These are phyloP conservation scores for Chaetoceros muelleri DNA, from an alignment of 108 stramenopile species.

Conservation along the genomic window DNA sequence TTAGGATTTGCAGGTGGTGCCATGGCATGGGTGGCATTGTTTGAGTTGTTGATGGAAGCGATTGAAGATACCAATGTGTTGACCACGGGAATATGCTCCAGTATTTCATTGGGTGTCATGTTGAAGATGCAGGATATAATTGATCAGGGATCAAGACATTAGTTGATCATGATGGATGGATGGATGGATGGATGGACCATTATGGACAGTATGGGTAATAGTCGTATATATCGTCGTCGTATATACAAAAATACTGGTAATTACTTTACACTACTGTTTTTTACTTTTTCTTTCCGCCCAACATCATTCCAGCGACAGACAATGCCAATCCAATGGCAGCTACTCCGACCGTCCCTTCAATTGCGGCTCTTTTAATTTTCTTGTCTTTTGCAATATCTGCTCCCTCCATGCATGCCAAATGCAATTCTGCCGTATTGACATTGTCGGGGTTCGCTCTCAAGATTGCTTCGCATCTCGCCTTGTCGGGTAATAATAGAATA, in stretches of 20 bases:
- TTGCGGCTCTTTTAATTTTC: constrained; percentile 48
- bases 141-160: constrained; percentile 22
- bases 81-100: constrained; percentile 56
- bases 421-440: constrained; percentile 59
- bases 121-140: constrained; percentile 45
- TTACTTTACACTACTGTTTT: not conserved
- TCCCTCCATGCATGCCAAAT: constrained; percentile 54
- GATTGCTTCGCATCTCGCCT: constrained; percentile 64
- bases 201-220: not conserved
- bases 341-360: constrained; percentile 57
- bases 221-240: not conserved
- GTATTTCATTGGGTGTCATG: constrained; percentile 54
- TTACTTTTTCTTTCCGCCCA: constrained; percentile 7
- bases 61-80: constrained; percentile 74
- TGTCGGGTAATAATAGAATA: constrained; percentile 1
- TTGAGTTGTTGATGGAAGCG: constrained; percentile 91
- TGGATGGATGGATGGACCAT: not conserved
- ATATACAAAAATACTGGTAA: too few species aligned
- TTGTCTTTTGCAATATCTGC: constrained; percentile 54
- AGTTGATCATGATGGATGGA: too few species aligned
- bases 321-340: constrained; percentile 54
- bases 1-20: constrained; percentile 98
- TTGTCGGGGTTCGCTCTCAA: constrained; percentile 54
- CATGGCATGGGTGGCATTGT: constrained; percentile 95
- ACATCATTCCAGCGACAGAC: constrained; percentile 26